Evolutionary conservation across 2,329 filamentous ascomycete species (phyloP), one percentile per base, ranked within the genome.

Genomic region (Cadophora luteo-olivacea): DNA sequence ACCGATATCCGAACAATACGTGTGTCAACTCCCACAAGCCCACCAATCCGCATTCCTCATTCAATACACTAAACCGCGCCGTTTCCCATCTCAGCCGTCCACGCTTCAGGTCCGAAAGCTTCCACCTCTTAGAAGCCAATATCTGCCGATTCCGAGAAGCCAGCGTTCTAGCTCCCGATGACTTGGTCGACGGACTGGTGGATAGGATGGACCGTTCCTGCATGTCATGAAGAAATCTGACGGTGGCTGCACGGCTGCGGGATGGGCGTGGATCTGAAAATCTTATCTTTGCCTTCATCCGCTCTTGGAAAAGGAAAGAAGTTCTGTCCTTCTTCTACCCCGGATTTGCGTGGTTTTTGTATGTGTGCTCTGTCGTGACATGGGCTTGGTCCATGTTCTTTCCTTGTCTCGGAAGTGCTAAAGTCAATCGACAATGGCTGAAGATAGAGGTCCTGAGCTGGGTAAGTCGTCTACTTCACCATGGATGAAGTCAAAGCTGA

Each of bases 401-500:
- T 49, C n/a, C 4, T 49, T 7, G 45, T 49, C 7, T 22, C 19
- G 6, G 5, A 7, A 19, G 22, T 49, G 6, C 12, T 16, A 14
- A 14, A 6, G n/a, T 12, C n/a, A 16, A 45, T n/a, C 24, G 25
- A 64, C 3, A 0, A 69, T 72, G 68, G 24, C 49, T 33, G 60
- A 68, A 29, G 68, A 72, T 33, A 67, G 69, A 63, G 71, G 69
- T 32, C 71, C 67, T 4, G 67, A 70, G 33, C 49, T 73, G 25
- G 62, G 71, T 71, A 29, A 61, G 71, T 68, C 12, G 45, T 45
- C 45, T 49, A 19, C n/a, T 49, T n/a, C 5, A 49, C 9, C 6
- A 24, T 60, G n/a, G n/a, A 36, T 22, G 41, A n/a, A 49, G 51
- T 33, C 19, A 48, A 48, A 24, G 45, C 62, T 70, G 60, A 70